Conservation (phyloP, 2,329 filamentous ascomycete species). For the Claviceps citrina region DNA sequence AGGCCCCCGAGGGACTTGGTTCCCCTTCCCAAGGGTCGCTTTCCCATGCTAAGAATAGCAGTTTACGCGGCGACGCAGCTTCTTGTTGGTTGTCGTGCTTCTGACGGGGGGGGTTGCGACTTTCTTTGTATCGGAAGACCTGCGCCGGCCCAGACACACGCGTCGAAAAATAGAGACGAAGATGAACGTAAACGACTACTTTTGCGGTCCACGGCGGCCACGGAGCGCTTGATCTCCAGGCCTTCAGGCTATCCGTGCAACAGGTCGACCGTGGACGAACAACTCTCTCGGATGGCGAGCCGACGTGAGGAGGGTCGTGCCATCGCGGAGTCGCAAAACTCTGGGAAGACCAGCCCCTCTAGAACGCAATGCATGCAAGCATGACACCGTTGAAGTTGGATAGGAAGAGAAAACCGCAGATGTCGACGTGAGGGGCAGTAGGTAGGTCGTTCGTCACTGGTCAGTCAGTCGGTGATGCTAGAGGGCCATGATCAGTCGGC, state of each 20-base stretch:
- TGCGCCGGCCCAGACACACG: background rate
- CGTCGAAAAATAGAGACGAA: background rate
- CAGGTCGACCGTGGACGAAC: background rate
- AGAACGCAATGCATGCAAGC: conserved; percentile 31
- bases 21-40: conserved; percentile 11
- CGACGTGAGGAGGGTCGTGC: conserved; percentile 37
- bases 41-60: conserved; percentile 13
- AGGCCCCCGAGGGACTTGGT: conserved; percentile 9
- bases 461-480: background rate
- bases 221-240: background rate
- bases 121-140: background rate
- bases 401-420: background rate
- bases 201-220: too few species aligned
- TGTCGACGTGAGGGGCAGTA: conserved; percentile 2
- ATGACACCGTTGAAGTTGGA: conserved; percentile 5
- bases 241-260: background rate
- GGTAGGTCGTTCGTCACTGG: too few species aligned
- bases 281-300: conserved; percentile 13
- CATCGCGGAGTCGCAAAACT: conserved; percentile 32
- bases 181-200: too few species aligned
- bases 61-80: too few species aligned
- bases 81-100: too few species aligned
- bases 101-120: conserved; percentile 2
- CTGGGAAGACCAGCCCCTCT: conserved; percentile 29
- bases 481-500: background rate